Conservation (phyloP, 2,329 filamentous ascomycete species). For the Paradendryphiella salina region DNA sequence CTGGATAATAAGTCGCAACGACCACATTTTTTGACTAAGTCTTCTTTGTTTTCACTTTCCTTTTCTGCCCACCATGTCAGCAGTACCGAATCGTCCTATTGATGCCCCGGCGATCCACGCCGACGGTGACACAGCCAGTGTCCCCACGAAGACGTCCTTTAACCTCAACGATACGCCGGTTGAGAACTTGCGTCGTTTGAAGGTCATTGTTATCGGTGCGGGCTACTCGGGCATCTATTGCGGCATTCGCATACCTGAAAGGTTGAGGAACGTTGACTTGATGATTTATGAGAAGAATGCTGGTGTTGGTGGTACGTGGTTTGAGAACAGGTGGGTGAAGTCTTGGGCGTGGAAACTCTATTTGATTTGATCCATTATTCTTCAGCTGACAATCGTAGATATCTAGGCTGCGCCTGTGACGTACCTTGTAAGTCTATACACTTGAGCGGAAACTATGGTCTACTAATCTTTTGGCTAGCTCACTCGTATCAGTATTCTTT, state of each 20-base stretch:
- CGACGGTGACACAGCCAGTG: slow-evolving; percentile 15
- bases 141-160: slow-evolving; percentile 19
- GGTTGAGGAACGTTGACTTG: slow-evolving; percentile 46
- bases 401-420: slow-evolving; percentile 51
- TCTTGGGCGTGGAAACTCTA: background rate
- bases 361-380: background rate
- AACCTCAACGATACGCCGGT: slow-evolving; percentile 46
- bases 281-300: slow-evolving; percentile 52
- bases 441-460: too few species aligned
- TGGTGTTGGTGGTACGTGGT: slow-evolving; percentile 48
- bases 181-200: slow-evolving; percentile 50
- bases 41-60: background rate
- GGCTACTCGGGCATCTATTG: slow-evolving; percentile 52
- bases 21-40: background rate
- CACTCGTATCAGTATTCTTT: slow-evolving; percentile 52
- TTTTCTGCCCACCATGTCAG: slow-evolving; percentile 31
- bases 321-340: slow-evolving; percentile 39
- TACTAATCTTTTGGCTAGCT: slow-evolving; percentile 24
- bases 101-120: slow-evolving; percentile 18
- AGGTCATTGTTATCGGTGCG: slow-evolving; percentile 52
- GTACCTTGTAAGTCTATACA: slow-evolving; percentile 34
- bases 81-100: slow-evolving; percentile 35
- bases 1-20: slow-evolving; percentile 6
- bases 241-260: slow-evolving; percentile 51
- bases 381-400: slow-evolving; percentile 26